Conservation (phyloP, 2,329 filamentous ascomycete genomes). For the Cytospora leucostoma region DNA sequence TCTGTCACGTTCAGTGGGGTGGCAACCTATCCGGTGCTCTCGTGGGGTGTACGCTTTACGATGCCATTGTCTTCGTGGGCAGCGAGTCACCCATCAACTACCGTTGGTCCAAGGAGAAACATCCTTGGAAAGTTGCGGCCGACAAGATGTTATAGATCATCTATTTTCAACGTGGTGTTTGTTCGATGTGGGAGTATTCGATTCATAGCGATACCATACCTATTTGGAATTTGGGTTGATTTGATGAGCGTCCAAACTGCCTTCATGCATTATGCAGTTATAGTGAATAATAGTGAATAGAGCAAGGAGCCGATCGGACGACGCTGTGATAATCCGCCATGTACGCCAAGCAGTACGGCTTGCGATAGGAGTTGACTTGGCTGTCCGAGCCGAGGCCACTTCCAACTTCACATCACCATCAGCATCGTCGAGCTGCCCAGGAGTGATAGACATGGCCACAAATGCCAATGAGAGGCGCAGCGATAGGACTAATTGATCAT, state of each 20-base stretch:
- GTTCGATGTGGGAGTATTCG: not conserved
- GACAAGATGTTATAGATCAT: not conserved
- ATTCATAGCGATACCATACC: not conserved
- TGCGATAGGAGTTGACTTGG: not conserved
- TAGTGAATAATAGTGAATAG: not conserved
- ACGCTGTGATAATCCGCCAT: not conserved
- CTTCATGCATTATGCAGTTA: not conserved
- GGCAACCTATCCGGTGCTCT: slow-evolving; percentile 35
- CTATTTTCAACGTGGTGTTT: not conserved
- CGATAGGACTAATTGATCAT: too few relatives aligned
- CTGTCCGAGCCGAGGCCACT: not conserved
- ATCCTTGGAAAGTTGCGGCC: slow-evolving; percentile 9
- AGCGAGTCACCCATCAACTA: slow-evolving; percentile 36
- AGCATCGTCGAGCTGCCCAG: not conserved
- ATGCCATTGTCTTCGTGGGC: slow-evolving; percentile 37
- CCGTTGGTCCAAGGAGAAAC: slow-evolving; percentile 25
- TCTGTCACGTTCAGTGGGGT: slow-evolving; percentile 25
- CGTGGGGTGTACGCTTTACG: slow-evolving; percentile 36
- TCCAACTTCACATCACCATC: not conserved
- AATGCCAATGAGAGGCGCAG: not conserved
- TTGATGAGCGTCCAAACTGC: not conserved
- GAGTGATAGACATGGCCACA: not conserved
- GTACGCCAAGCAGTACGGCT: not conserved
- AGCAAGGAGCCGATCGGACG: not conserved
- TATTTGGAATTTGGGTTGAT: not conserved